Base-by-base conservation (phyloP, 2,329 filamentous ascomycete genomes). In the Fusarium brevicatenulatum region DNA sequence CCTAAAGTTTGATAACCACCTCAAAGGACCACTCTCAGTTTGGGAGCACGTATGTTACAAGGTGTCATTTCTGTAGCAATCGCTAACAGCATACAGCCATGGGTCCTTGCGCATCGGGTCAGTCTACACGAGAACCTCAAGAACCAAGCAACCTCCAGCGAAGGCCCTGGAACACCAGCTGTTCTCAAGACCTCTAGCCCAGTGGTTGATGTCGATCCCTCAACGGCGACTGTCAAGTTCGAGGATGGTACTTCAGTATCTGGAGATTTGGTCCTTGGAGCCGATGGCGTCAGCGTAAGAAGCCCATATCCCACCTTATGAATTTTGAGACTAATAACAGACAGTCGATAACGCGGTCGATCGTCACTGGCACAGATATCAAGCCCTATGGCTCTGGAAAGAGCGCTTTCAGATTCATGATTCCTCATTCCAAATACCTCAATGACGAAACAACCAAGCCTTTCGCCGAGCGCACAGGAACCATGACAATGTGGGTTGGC, bases 381-480 rank as follows among this genome's bases (percentile, higher is more conserved):
- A 79, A 79, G 12, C 80, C 84, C 0, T 84, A 83, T 46, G 81
- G 82, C 4, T 85, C 83, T 3, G 88, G 88, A 15, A 88, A 88
- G 74, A 88, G 85, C 55, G 87, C 88, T 1, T 90, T 89, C 72
- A 80, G 88, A 12, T 90, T 89, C 76, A 73, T 89, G 37, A 82
- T 90, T 0, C 81, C 85, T 0, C 65, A 68, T 9, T 76, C 83
- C 4, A 80, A 76, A 11, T 79, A 86, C 67, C 77, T 32, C 4
- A 73, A 78, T 9, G 70, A 78, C 4, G 76, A 77, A 12, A 37
- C 40, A 7, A 72, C 73, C 1, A 72, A 72, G 32, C 43, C 39
- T 1, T 66, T 76, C 37, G 46, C 60, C 37, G 70, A 70, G 25
- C 53, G 59, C 0, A 39, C 67, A 11, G 76, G 76, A 0, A 67